A percentile compares a stretch with the other conserved stretches of the same genome.
These are phyloP conservation scores for Lycium ferocissimum DNA, from an alignment of 257 asterid species.

Conservation along the genomic window DNA sequence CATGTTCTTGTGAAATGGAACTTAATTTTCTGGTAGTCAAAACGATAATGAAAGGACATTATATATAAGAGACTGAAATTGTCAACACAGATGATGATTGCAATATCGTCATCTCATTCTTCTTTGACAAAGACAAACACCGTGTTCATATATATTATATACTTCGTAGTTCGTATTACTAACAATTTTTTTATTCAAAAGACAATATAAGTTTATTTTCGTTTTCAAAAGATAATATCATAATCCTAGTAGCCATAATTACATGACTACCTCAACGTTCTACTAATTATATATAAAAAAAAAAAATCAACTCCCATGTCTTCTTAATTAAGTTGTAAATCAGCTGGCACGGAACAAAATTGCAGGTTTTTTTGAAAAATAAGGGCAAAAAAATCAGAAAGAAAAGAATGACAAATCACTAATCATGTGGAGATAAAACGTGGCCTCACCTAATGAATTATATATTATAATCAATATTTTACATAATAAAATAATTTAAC, in stretches of 20 bases:
- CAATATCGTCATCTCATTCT: background rate
- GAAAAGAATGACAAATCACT: background rate
- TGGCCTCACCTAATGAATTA: too few species aligned
- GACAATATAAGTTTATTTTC: background rate
- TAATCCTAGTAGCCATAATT: background rate
- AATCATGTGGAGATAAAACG: too few species aligned
- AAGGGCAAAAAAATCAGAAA: background rate
- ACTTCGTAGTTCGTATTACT: background rate
- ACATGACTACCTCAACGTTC: background rate
- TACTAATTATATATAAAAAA: background rate
- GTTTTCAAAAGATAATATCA: background rate
- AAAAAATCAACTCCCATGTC: background rate
- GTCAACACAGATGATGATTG: background rate
- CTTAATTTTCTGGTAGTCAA: conserved; percentile 18
- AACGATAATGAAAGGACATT: conserved; percentile 24
- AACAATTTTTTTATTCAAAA: background rate
- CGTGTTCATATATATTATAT: background rate
- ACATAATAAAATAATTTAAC: too few species aligned
- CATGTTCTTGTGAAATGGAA: background rate
- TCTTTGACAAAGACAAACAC: background rate
- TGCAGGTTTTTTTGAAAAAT: background rate
- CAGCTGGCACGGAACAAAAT: background rate
- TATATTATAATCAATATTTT: too few species aligned
- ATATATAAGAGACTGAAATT: background rate
- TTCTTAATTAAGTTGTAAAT: background rate